A percentile compares a stretch with the other conserved stretches of the same genome.
phyloP scores from a whole-genome alignment of 768 basidiomycete species.

The Boletus reticulatus region DNA sequence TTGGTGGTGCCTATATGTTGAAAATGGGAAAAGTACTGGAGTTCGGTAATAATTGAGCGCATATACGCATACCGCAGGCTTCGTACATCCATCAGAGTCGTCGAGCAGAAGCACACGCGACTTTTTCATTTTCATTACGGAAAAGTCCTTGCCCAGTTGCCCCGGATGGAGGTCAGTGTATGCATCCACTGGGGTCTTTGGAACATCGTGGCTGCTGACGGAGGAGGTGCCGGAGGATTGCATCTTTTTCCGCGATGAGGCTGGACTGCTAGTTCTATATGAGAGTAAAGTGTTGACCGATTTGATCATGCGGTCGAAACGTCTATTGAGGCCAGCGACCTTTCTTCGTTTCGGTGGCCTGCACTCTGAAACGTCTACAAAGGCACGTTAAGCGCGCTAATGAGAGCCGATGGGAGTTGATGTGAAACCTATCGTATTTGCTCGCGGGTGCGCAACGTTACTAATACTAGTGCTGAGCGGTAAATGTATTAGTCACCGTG shows the following conservation, averaged over 20 bases:
- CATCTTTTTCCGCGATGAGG: slow-evolving; percentile 28
- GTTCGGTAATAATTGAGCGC: slow-evolving; percentile 17
- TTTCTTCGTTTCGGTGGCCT: slow-evolving; percentile 46
- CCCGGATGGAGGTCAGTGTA: slow-evolving; percentile 34
- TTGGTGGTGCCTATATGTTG: slow-evolving; percentile 17
- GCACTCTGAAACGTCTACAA: slow-evolving; percentile 6
- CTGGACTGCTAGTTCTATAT: slow-evolving; percentile 17
- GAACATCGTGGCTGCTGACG: slow-evolving; percentile 38
- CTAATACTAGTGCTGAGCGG: slow-evolving; percentile 1
- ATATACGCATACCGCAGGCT: slow-evolving; percentile 31
- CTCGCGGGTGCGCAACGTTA: background rate
- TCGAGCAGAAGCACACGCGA: background rate
- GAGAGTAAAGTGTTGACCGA: slow-evolving; percentile 46
- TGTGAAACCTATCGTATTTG: slow-evolving; percentile 15
- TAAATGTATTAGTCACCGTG: background rate
- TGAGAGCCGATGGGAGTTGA: background rate
- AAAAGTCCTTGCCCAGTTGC: slow-evolving; percentile 39
- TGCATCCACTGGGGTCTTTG: slow-evolving; percentile 42
- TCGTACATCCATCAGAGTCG: slow-evolving; percentile 4
- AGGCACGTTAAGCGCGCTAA: background rate
- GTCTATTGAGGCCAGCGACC: slow-evolving; percentile 50
- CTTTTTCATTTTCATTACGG: slow-evolving; percentile 42
- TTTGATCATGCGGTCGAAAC: slow-evolving; percentile 67
- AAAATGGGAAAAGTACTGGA: slow-evolving; percentile 9
- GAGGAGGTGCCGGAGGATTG: slow-evolving; percentile 47